Evolutionary conservation across 1,284 basidiomycete species (phyloP), one percentile per base, ranked within the genome.

Genomic region (Cutaneotrichosporon sp.): DNA sequence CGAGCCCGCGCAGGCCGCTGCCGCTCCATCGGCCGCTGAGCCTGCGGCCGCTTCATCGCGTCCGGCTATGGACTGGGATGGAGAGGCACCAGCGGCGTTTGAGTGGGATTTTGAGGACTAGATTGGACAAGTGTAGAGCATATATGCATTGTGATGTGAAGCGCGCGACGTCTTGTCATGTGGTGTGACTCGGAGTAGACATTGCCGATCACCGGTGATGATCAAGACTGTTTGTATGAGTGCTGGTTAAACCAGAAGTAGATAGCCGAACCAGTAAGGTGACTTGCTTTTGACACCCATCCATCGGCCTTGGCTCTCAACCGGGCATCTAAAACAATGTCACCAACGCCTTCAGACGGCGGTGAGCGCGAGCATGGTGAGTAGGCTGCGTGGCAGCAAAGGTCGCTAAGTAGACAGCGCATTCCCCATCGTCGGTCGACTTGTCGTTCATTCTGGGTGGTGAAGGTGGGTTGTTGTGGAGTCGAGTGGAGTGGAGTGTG

Each of bases 1-100:
- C 1, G 70, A 67, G 40, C 72, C 66, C n/a, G 62, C 67, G 15
- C 62, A 56, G 12, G 60, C 56, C 18, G 41, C 56, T 15, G 57
- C 51, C 26, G 54, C 67, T 17, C 61, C 66, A 23, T 59, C 54
- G 26, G 64, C 69, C 51, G 64, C 68, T 52, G 69, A 55, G 2
- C n/a, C 54, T n/a, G 61, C 59, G 22, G 53, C 60, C 17, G 61
- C n/a, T n/a, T n/a, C 58, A 22, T 59, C 62, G 8, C 65, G 77
- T 18, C 33, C 73, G 62, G 73, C 53, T 20, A 51, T 59, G 15
- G 84, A 86, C 62, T 81, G 76, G 20, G 90, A 92, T 68, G 85
- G 84, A n/a, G 84, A 83, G 42, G 81, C 83, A 20, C 90, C 90
- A 60, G 80, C 80, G 66, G 71, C 73, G 35, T 76, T 75, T 51